Conservation (phyloP, 2,329 filamentous ascomycete genomes). For the Juglanconis juglandina region DNA sequence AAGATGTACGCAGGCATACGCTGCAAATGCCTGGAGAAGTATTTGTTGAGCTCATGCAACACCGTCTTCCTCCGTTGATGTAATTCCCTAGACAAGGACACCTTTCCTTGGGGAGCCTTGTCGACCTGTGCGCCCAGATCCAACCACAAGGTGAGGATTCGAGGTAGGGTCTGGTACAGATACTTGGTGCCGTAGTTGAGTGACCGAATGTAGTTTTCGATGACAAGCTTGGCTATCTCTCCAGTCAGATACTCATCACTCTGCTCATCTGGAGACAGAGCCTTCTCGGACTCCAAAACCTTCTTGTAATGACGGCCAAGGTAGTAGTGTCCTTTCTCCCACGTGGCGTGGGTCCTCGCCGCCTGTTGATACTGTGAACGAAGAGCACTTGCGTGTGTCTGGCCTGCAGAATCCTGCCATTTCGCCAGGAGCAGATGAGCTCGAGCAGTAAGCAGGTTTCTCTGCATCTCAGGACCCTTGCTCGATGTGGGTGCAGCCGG, state of each 20-base stretch:
- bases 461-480: constrained; percentile 43
- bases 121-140: constrained; percentile 79
- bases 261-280: constrained; percentile 72
- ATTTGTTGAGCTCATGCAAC: constrained; percentile 66
- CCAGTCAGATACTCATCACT: constrained; percentile 73
- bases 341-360: constrained; percentile 64
- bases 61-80: constrained; percentile 58
- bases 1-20: constrained; percentile 73
- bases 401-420: constrained; percentile 93
- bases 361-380: constrained; percentile 80
- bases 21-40: constrained; percentile 75
- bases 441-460: constrained; percentile 64
- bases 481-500: constrained; percentile 34
- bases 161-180: constrained; percentile 88
- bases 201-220: constrained; percentile 89
- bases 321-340: constrained; percentile 98
- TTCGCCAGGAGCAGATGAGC: constrained; percentile 89
- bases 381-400: constrained; percentile 79
- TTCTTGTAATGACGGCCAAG: constrained; percentile 97
- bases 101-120: constrained; percentile 54
- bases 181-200: constrained; percentile 90
- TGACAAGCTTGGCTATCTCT: constrained; percentile 80
- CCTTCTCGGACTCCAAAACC: constrained; percentile 82
- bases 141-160: constrained; percentile 89
- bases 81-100: constrained; percentile 50